Base-by-base conservation (phyloP, 169 alveolate genomes). In the Plasmodium vinckei region DNA sequence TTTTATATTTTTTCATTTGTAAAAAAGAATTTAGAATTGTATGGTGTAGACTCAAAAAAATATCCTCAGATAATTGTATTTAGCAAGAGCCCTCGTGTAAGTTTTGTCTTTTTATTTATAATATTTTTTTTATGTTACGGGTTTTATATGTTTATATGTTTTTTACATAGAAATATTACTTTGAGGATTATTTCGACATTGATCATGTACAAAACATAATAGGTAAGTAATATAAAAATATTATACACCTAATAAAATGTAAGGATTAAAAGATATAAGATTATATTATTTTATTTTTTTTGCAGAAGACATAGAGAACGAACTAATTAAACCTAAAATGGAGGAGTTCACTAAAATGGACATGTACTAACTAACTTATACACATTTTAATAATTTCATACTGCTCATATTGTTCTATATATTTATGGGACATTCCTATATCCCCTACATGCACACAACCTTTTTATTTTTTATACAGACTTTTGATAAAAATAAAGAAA, bases 61-160 rank as follows among this genome's bases (percentile, higher is more conserved):
- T 75, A 61, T 21, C 88, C 88, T 23, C 88, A 75, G 63, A 63
- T 75, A 49, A 47, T 75, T 33, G 61, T 75, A 9, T 75, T 75
- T 33, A 75, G 88, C 69, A 75, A 75, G 51, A 23, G 42, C 47
- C 88, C 88, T n/a, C 73, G 39, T 12, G 88, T 75, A 75, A 75
- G 23, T 33, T 9, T 49, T 27, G 46, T 47, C 47, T 27, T 33
- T 54, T 9, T 47, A 33, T 49, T 15, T 17, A 19, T 70, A 7
- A 12, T 17, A 57, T 5, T 6, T 21, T 6, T 47, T 42, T 75
- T 54, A 27, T 64, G 17, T 33, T 61, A 15, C n/a, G 46, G 10
- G 13, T 57, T 21, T 7, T 13, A 27, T 13, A 25, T 25, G n/a
- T 4, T 21, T 13, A 25, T 49, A 56, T 56, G 9, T 6, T 75